Conservation (phyloP, 1,284 basidiomycete species). For the Marasmius tenuissimus region DNA sequence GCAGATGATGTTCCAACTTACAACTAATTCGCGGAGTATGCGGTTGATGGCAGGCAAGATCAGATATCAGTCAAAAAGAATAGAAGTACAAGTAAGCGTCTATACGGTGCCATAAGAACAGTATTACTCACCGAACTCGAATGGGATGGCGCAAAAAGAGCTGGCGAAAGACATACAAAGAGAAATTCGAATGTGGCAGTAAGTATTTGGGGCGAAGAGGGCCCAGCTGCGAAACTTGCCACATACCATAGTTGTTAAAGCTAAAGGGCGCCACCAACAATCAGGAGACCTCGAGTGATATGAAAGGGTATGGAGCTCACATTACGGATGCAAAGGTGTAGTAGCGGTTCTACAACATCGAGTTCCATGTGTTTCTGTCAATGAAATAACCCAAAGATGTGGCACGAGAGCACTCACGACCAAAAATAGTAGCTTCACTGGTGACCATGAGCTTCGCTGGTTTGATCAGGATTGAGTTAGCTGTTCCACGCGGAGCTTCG, state of each 20-base stretch:
- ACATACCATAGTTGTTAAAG: slow-evolving; percentile 13
- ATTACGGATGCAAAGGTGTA: slow-evolving; percentile 48
- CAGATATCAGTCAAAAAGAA: slow-evolving; percentile 31
- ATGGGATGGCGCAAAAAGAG: slow-evolving; percentile 30
- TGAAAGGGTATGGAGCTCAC: slow-evolving; percentile 32
- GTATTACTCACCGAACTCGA: slow-evolving; percentile 28
- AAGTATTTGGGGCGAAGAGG: no score
- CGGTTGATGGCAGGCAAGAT: neutral
- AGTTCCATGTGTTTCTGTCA: neutral
- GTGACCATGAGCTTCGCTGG: slow-evolving; percentile 49
- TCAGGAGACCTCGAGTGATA: neutral
- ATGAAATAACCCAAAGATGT: neutral
- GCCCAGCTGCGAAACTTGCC: no score
- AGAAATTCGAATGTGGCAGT: neutral
- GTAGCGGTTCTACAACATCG: slow-evolving; percentile 49
- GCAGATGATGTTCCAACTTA: neutral
- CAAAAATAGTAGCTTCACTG: slow-evolving; percentile 51
- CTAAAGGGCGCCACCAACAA: neutral
- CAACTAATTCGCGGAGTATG: neutral
- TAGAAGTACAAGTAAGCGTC: neutral
- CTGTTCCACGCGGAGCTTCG: no score
- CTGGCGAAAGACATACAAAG: slow-evolving; percentile 16
- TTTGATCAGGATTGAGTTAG: neutral
- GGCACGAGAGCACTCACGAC: slow-evolving; percentile 35
- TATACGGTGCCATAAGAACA: neutral